These are phyloP conservation scores for Balansia obtecta DNA, from an alignment of 2,329 filamentous ascomycete species.

Conservation along the genomic window DNA sequence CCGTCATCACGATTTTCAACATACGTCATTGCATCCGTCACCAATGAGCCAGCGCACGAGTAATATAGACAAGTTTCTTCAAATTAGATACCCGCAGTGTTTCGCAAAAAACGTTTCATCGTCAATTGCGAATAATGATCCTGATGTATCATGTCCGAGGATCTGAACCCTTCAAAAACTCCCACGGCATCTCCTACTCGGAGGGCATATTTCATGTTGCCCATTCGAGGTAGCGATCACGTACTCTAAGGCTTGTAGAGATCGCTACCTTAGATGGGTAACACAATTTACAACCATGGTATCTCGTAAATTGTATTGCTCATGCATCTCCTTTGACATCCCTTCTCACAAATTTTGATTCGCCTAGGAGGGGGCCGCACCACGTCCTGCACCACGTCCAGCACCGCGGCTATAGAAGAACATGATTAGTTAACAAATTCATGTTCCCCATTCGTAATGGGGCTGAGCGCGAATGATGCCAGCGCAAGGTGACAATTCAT, in stretches of 20 bases:
- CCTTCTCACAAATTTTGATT: conserved; percentile 25
- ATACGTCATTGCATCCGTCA: neutral
- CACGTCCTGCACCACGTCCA: conserved; percentile 68
- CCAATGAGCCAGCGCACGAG: neutral
- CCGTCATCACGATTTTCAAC: neutral
- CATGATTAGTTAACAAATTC: neutral
- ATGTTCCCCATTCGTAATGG: too few relatives aligned
- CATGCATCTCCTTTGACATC: conserved; percentile 32
- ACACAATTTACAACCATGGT: neutral
- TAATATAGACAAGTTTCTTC: neutral
- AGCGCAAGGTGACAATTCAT: neutral
- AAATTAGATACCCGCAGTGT: neutral
- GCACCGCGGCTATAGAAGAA: conserved; percentile 56
- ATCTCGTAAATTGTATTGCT: conserved; percentile 13
- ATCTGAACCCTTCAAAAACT: conserved; percentile 32
- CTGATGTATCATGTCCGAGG: conserved; percentile 36
- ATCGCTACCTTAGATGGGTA: conserved; percentile 18
- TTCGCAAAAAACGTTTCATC: conserved; percentile 18
- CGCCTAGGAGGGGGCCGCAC: conserved; percentile 54
- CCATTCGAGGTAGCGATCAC: too few relatives aligned
- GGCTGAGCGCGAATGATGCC: too few relatives aligned
- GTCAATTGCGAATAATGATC: conserved; percentile 27
- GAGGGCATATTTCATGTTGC: conserved; percentile 16
- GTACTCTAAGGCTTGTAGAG: too few relatives aligned
- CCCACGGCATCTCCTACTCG: conserved; percentile 29